Base-by-base conservation (phyloP, 176 grass and related monocot species). In the Carex littledalei region DNA sequence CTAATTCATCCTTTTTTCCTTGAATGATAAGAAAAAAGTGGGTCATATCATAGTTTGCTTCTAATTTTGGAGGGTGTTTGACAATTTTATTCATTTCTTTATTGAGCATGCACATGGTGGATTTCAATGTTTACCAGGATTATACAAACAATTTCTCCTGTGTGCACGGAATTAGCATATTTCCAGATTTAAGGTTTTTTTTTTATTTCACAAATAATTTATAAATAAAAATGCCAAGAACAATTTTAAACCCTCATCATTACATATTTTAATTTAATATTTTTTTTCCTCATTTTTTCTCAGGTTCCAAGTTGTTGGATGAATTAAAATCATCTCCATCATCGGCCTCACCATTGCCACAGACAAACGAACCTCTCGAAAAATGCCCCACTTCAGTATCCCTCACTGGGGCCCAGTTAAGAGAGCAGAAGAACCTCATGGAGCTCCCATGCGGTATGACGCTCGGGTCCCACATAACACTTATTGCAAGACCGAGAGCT, bases 371-470 rank as follows among this genome's bases (percentile, higher is more conserved):
- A 55, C 34, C 80, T 35, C 43, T 81, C 3, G 80, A 84, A 65
- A 49, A 31, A 82, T 97, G 94, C 71, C 63, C 87, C n/a, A 63
- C 85, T 74, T 94, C 92, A 57, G 60, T 94, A 77, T 77, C 86
- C 41, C 80, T 88, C 16, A 74, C 63, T 3, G 89, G 85, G 18
- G 50, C 63, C 11, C 62, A 81, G 45, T 88, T 94, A 35, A 78
- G 74, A 14, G 15, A 62, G 50, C n/a, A 24, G 59, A 61, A 90
- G 91, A 73, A 82, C 85, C 16, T 91, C 21, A 78, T 95, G 20
- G 86, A 92, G 84, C 90, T 99, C 26, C 93, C 93, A 1, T 99
- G 93, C 63, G 96, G 96, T n/a, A 88, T 99, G 16, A 92, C 85
- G 1, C 85, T 95, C 66, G 96, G 96, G 7, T 95, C 96, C 18